A percentile compares a stretch with the other conserved stretches of the same genome.
These are phyloP conservation scores for Pythium grandisporangium DNA, from an alignment of 352 stramenopile genomes.

Conservation along the genomic window DNA sequence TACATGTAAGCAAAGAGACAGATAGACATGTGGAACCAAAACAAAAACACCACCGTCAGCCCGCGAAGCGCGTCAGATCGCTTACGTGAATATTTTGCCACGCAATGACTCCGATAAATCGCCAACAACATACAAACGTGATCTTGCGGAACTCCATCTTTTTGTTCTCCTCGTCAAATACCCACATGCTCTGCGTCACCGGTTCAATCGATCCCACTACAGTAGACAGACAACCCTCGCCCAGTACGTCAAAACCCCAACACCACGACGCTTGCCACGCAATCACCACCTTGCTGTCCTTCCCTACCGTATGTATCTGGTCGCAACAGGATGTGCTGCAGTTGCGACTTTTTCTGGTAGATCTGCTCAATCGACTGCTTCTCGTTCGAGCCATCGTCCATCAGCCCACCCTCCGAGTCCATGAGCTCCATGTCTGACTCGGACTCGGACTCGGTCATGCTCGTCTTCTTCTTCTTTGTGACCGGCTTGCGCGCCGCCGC, in stretches of 20 bases:
- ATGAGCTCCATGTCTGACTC: constrained; percentile 31
- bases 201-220: constrained; percentile 93
- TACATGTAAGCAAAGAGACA: constrained; percentile 11
- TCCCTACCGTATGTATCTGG: constrained; percentile 96
- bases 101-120: too few species aligned
- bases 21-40: too few species aligned
- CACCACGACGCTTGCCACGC: neutral
- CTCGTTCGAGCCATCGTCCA: constrained; percentile 13
- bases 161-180: constrained; percentile 87
- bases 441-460: constrained; percentile 26
- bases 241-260: neutral
- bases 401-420: constrained; percentile 8
- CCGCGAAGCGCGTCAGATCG: neutral
- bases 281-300: too few species aligned
- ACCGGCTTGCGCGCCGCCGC: constrained; percentile 17
- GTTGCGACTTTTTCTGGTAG: constrained; percentile 97
- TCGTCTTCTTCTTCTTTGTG: constrained; percentile 39
- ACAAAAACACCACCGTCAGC: constrained; percentile 2
- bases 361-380: constrained; percentile 86
- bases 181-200: constrained; percentile 88
- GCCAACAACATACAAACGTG: constrained; percentile 64
- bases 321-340: constrained; percentile 97
- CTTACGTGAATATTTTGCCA: neutral
- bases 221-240: constrained; percentile 16
- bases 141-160: constrained; percentile 91